Percentiles rank a stretch among this genome's conserved stretches.
These are phyloP conservation scores for Dendrobium nobile DNA, from an alignment of 106 monocot genomes.

Conservation along the genomic window DNA sequence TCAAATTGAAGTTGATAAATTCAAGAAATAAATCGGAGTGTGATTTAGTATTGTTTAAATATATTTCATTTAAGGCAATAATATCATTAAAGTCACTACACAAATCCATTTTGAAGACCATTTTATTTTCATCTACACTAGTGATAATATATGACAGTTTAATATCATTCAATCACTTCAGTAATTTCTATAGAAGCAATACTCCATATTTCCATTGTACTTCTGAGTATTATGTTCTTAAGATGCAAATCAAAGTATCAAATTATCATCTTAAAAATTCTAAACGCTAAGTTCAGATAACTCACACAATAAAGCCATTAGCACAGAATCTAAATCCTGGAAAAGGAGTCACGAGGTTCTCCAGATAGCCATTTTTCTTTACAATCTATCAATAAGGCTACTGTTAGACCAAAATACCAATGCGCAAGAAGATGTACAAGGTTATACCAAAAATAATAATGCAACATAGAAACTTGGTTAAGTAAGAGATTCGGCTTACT, in stretches of 20 bases:
- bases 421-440: neutral
- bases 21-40: too few relatives aligned
- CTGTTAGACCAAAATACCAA: neutral
- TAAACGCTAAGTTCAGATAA: neutral
- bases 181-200: neutral
- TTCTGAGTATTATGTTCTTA: neutral
- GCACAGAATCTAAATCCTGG: slow-evolving; percentile 44
- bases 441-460: neutral
- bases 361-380: slow-evolving; percentile 50
- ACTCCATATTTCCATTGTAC: neutral
- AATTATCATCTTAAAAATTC: neutral
- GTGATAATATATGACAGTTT: neutral
- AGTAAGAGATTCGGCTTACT: neutral
- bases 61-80: too few relatives aligned
- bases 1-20: too few relatives aligned
- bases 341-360: slow-evolving; percentile 41
- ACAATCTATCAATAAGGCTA: slow-evolving; percentile 35
- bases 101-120: too few relatives aligned
- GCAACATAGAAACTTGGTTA: neutral
- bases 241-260: neutral
- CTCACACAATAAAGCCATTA: slow-evolving; percentile 58
- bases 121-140: too few relatives aligned
- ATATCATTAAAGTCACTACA: too few relatives aligned
- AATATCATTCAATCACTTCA: neutral
- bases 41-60: too few relatives aligned